phyloP scores from a whole-genome alignment of 805 yeast genomes.

The Starmera dryadoides region DNA sequence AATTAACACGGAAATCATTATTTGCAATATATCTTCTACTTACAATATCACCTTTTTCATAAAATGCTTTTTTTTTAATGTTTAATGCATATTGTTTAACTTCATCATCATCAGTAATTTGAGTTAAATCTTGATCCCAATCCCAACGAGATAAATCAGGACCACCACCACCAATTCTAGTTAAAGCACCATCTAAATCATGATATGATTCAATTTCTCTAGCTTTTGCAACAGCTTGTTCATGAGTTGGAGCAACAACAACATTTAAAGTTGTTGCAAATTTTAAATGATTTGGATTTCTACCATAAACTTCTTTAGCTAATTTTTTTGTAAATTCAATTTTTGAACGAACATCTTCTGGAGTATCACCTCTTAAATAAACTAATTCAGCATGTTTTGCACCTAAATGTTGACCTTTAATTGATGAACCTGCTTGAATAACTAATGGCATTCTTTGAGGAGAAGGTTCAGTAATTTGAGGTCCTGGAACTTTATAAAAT shows the following conservation, averaged over 20 bases:
- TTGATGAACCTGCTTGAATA: conserved; percentile 35
- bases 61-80: conserved; percentile 19
- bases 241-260: conserved; percentile 27
- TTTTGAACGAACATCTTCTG: conserved; percentile 30
- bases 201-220: conserved; percentile 19
- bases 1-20: conserved; percentile 12
- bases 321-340: conserved; percentile 21
- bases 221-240: conserved; percentile 27
- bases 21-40: conserved; percentile 15
- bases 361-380: conserved; percentile 27
- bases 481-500: conserved; percentile 32
- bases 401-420: conserved; percentile 30
- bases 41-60: conserved; percentile 7
- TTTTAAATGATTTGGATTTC: conserved; percentile 29
- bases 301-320: conserved; percentile 33
- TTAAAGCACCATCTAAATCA: conserved; percentile 31
- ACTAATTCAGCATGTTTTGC: conserved; percentile 35
- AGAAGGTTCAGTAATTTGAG: conserved; percentile 31
- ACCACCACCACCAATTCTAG: conserved; percentile 33
- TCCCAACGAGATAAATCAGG: conserved; percentile 26
- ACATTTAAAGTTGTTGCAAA: conserved; percentile 26
- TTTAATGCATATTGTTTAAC: conserved; percentile 19
- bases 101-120: conserved; percentile 18
- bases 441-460: conserved; percentile 36
- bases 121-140: conserved; percentile 26